Conservation (phyloP, 169 alveolate genomes). For the Eimeria maxima region DNA sequence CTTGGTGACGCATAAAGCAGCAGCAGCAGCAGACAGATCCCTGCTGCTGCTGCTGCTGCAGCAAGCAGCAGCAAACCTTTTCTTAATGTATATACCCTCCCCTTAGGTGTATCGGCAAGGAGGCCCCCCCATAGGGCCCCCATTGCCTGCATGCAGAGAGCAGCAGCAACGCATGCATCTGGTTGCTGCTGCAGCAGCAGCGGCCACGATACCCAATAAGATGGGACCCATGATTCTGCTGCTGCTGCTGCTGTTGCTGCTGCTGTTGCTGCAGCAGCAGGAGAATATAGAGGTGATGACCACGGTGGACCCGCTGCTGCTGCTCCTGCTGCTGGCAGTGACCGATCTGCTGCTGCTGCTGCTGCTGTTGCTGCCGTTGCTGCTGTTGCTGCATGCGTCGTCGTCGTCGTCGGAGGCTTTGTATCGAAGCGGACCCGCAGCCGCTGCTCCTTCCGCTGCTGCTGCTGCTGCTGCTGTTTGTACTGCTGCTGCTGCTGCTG, state of each 20-base stretch:
- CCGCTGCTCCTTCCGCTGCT: constrained; percentile 11
- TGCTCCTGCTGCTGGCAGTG: background rate
- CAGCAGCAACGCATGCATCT: constrained; percentile 47
- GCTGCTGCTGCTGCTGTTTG: background rate
- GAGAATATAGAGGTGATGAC: background rate
- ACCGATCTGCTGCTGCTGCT: background rate
- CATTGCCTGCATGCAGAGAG: background rate
- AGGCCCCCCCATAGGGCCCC: constrained; percentile 4
- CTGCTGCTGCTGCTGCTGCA: background rate
- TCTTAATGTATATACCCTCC: background rate
- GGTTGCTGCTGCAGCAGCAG: constrained; percentile 56
- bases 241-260: constrained; percentile 35
- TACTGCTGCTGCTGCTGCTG: background rate
- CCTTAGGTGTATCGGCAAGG: background rate
- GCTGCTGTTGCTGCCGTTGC: background rate
- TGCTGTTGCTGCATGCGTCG: background rate
- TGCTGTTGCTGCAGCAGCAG: constrained; percentile 22
- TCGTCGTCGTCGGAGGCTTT: background rate
- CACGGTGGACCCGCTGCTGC: background rate
- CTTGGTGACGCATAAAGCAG: background rate
- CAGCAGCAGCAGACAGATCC: background rate
- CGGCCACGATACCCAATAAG: constrained; percentile 7
- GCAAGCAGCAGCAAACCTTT: constrained; percentile 25
- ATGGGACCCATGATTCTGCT: background rate
- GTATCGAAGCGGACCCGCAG: background rate